Conservation (phyloP, 2,329 filamentous ascomycete genomes). For the Arthrinium puccinioides region DNA sequence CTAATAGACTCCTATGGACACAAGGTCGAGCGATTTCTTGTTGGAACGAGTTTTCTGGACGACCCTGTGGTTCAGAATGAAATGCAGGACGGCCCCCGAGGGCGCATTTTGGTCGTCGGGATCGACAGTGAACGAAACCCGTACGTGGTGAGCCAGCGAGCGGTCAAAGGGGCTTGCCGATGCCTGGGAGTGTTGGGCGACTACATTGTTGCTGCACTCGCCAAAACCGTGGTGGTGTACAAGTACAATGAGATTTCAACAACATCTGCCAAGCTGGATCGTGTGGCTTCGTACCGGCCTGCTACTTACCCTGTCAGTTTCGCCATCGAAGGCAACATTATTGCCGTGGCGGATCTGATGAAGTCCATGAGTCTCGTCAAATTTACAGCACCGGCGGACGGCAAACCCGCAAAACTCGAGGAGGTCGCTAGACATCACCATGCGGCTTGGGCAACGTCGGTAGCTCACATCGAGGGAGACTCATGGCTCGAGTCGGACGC, state of each 20-base stretch:
- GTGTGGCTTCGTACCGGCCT: conserved; percentile 69
- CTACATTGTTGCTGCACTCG: conserved; percentile 77
- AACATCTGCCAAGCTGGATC: conserved; percentile 53
- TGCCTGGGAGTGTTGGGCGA: conserved; percentile 68
- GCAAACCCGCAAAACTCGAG: conserved; percentile 53
- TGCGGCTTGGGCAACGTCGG: conserved; percentile 73
- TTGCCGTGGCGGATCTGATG: conserved; percentile 88
- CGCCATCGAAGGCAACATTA: conserved; percentile 63
- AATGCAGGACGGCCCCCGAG: conserved; percentile 47
- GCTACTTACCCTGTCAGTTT: conserved; percentile 80
- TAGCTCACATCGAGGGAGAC: conserved; percentile 64
- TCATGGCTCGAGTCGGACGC: conserved; percentile 80
- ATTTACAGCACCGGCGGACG: conserved; percentile 52
- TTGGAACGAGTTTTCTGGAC: conserved; percentile 75
- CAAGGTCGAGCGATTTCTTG: conserved; percentile 71
- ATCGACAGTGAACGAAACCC: conserved; percentile 68
- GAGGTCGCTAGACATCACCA: conserved; percentile 78
- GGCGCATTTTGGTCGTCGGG: conserved; percentile 79
- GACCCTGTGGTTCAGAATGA: conserved; percentile 42
- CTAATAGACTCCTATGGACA: conserved; percentile 52
- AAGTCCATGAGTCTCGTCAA: conserved; percentile 80
- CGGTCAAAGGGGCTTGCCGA: conserved; percentile 73
- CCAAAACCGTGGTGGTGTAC: conserved; percentile 70
- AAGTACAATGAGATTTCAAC: conserved; percentile 48
- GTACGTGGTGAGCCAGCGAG: conserved; percentile 61